A percentile compares a stretch with the other conserved stretches of the same genome.
Evolutionary conservation across 305 asterid species (phyloP).

Genomic region (Vinca major): DNA sequence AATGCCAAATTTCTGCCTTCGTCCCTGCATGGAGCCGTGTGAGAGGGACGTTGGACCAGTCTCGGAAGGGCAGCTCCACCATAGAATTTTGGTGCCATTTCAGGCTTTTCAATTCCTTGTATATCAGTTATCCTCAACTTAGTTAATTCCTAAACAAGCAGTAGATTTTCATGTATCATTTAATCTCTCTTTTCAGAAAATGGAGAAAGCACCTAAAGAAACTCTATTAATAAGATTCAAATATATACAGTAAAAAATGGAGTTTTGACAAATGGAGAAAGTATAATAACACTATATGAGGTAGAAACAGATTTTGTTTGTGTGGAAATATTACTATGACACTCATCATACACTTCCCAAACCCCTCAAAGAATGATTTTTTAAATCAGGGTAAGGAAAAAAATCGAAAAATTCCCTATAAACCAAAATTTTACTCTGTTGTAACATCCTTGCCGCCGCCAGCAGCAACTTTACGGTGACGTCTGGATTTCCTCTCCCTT

Average conservation of each 20-base stretch:
- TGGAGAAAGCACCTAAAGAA: too few relatives aligned
- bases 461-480: constrained; percentile 51
- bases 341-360: constrained; percentile 37
- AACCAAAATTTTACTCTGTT: constrained; percentile 33
- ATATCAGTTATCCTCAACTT: constrained; percentile 38
- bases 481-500: constrained; percentile 49
- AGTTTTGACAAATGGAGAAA: not conserved
- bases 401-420: constrained; percentile 21
- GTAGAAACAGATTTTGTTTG: constrained; percentile 5
- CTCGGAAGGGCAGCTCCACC: too few relatives aligned
- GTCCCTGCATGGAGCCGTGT: too few relatives aligned
- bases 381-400: constrained; percentile 35
- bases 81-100: constrained; percentile 4
- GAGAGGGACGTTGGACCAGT: too few relatives aligned
- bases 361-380: constrained; percentile 23
- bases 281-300: constrained; percentile 1
- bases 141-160: constrained; percentile 29
- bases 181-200: too few relatives aligned
- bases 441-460: constrained; percentile 40
- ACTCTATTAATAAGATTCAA: not conserved
- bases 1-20: too few relatives aligned
- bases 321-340: constrained; percentile 26
- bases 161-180: not conserved
- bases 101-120: constrained; percentile 35
- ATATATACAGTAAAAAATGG: constrained; percentile 19